A percentile compares a stretch with the other conserved stretches of the same genome.
Evolutionary conservation across 2,329 filamentous ascomycete species (phyloP).

Genomic region (Trichoderma polysporum): DNA sequence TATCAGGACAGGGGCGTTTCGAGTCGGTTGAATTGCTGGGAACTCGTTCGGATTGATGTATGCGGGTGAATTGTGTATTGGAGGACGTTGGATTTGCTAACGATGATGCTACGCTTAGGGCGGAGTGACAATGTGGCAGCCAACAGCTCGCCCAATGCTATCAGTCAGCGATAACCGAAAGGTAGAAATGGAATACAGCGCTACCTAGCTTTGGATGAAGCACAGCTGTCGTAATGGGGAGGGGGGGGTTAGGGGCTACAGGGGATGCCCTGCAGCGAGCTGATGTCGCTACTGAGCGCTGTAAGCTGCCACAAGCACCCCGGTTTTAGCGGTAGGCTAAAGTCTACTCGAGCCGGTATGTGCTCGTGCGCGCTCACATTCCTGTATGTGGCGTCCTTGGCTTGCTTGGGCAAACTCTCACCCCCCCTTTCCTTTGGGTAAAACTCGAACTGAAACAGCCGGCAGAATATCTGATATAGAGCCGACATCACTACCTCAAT

Average conservation of each 20-base stretch:
- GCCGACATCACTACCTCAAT: background rate
- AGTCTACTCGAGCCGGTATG: background rate
- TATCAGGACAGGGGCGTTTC: background rate
- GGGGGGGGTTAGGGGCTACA: background rate
- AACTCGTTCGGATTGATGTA: background rate
- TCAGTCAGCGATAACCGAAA: slow-evolving; percentile 1
- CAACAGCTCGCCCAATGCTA: background rate
- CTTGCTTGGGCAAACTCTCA: background rate
- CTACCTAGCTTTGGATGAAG: background rate
- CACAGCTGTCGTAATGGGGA: background rate
- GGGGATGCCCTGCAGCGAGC: slow-evolving; percentile 2
- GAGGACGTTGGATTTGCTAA: background rate
- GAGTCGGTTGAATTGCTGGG: background rate
- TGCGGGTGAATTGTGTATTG: background rate
- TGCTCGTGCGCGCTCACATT: background rate
- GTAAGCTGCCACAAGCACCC: background rate
- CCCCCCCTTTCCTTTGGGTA: background rate
- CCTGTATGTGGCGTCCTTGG: background rate
- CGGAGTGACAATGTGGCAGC: background rate
- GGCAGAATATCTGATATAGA: background rate
- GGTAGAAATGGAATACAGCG: background rate
- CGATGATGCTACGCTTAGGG: background rate
- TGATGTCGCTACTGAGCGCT: slow-evolving; percentile 9
- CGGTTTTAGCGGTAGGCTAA: background rate
- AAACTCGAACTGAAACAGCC: background rate